Base-by-base conservation (phyloP, 371 early-diverging fungal species). In the Actinomortierella ambigua region DNA sequence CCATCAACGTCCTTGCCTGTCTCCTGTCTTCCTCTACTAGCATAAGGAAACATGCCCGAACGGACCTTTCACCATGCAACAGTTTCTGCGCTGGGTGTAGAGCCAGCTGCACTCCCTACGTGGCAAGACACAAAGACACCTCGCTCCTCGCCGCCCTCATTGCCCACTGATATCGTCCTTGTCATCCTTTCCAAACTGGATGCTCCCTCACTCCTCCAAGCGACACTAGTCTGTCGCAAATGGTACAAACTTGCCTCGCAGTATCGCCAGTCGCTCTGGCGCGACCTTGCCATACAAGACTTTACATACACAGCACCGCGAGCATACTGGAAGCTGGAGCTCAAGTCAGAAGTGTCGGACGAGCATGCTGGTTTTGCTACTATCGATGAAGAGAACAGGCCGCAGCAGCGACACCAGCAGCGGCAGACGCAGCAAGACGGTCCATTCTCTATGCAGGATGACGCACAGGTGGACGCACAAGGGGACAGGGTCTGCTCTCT, bases 321-420 rank as follows among this genome's bases (percentile, higher is more conserved):
- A 8, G 60, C 60, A 22, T 61, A 49, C 14, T 69, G 69, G 69
- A 69, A 69, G 27, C 69, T 69, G 22, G 61, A 60, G 27, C 60
- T 46, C 8, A 15, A 46, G 17, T 17, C 46, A 46, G 46, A 22
- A 15, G 6, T 15, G 4, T 15, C 5, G 8, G 17, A 15, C 5
- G 46, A 46, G 17, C 46, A 18, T 20, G 15, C 11, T 24, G 24
- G 18, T 11, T 11, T 48, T 24, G 24, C 24, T 24, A 48, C 11
- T 15, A 9, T 48, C 11, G 48, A 20, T 22, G 11, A 48, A 48
- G 9, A 20, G 15, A 17, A 22, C 24, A 8, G 11, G 48, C 22
- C 20, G 8, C 18, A 22, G 20, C 48, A 48, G 11, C 48, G 18
- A 24, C 48, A 20, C 11, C 48, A 48, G 8, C 15, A 8, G 22